Conservation (phyloP, 495 filamentous ascomycete species). For the Aspergillus cavernicola region DNA sequence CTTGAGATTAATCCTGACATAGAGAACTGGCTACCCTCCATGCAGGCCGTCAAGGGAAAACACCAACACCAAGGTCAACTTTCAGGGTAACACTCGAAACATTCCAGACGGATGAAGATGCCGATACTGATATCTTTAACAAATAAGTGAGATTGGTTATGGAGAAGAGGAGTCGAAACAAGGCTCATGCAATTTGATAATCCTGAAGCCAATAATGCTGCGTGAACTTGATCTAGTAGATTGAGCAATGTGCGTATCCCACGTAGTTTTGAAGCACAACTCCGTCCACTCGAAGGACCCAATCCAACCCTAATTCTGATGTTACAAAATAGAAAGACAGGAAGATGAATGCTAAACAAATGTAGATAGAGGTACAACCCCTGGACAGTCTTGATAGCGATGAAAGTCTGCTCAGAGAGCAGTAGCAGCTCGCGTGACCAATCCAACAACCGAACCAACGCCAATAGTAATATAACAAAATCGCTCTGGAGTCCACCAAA, state of each 20-base stretch:
- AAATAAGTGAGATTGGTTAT: too few relatives aligned
- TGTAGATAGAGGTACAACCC: background rate
- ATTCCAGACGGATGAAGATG: too few relatives aligned
- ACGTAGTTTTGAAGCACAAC: background rate
- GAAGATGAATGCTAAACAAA: constrained; percentile 7
- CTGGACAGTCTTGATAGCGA: background rate
- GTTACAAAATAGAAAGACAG: constrained; percentile 15
- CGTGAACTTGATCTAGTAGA: background rate
- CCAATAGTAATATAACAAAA: constrained; percentile 10
- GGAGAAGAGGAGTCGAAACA: too few relatives aligned
- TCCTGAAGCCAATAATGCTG: background rate
- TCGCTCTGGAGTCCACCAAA: constrained; percentile 1
- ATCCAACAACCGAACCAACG: constrained; percentile 13
- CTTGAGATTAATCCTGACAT: too few relatives aligned
- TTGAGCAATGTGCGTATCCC: background rate
- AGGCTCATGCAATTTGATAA: too few relatives aligned
- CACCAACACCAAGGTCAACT: too few relatives aligned
- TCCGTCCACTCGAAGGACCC: background rate
- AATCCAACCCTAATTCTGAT: constrained; percentile 7
- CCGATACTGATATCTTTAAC: too few relatives aligned
- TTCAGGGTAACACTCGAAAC: too few relatives aligned
- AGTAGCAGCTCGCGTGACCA: constrained; percentile 10
- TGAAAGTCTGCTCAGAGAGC: background rate
- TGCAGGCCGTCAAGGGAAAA: too few relatives aligned
- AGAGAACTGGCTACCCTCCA: too few relatives aligned